Conservation (phyloP, 805 yeast species). For the Cyberlindnera japonica region DNA sequence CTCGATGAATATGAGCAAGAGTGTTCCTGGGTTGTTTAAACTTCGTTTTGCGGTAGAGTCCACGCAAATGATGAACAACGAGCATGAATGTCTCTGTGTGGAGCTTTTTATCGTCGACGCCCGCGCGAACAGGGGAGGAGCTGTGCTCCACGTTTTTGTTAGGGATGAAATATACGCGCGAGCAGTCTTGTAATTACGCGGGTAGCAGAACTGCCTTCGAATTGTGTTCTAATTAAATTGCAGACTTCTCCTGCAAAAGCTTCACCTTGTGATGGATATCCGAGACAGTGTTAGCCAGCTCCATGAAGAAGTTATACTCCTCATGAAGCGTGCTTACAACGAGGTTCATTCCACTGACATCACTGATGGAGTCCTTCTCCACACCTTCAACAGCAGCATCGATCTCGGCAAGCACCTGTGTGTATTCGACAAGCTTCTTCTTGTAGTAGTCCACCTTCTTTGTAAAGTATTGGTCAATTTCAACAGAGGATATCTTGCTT, state of each 20-base stretch:
- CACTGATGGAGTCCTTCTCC: constrained; percentile 46
- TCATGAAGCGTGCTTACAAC: constrained; percentile 60
- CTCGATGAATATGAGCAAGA: too few species aligned
- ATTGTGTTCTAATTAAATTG: background rate
- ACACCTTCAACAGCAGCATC: constrained; percentile 63
- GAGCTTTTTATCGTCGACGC: constrained; percentile 11
- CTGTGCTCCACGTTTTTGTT: background rate
- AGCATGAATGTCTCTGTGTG: too few species aligned
- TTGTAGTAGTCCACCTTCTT: constrained; percentile 35
- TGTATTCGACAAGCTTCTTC: constrained; percentile 47
- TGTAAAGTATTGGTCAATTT: constrained; percentile 54
- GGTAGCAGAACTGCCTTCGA: background rate
- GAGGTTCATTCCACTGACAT: constrained; percentile 40
- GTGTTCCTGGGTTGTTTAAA: too few species aligned
- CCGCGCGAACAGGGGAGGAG: background rate
- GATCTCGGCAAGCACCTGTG: constrained; percentile 44
- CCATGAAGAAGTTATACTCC: constrained; percentile 70
- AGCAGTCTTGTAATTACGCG: background rate
- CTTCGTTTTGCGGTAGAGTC: too few species aligned
- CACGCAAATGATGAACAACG: too few species aligned
- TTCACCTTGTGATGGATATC: constrained; percentile 58
- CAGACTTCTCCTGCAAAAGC: constrained; percentile 21
- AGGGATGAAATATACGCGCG: background rate
- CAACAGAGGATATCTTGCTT: constrained; percentile 51
- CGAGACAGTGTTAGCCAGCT: constrained; percentile 69